phyloP scores from a whole-genome alignment of 2,329 filamentous ascomycete genomes.

The Venturiaceae sp. region DNA sequence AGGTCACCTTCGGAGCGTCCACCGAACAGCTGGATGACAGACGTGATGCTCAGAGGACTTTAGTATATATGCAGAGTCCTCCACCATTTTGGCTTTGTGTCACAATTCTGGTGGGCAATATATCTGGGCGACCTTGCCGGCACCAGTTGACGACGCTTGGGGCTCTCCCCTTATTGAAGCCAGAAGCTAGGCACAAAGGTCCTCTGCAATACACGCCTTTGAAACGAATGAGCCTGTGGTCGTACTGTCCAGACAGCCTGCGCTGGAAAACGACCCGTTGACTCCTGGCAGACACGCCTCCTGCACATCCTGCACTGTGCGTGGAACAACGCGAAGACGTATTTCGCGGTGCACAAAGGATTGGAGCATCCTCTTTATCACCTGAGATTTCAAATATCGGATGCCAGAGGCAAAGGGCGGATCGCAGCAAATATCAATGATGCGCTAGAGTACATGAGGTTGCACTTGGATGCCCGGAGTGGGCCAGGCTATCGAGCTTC shows the following conservation, averaged over 20 bases:
- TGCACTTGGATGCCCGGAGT: not conserved
- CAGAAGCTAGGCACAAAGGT: conserved; percentile 27
- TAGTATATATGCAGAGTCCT: conserved; percentile 23
- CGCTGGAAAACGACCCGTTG: conserved; percentile 16
- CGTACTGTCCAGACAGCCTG: conserved; percentile 16
- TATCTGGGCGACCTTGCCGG: conserved; percentile 23
- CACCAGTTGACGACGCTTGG: conserved; percentile 21
- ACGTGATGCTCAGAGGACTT: conserved; percentile 17
- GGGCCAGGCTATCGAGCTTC: not conserved
- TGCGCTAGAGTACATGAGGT: conserved; percentile 2
- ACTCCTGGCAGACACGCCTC: conserved; percentile 24
- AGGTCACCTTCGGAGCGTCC: conserved; percentile 22
- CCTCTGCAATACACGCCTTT: conserved; percentile 24
- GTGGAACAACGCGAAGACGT: conserved; percentile 24
- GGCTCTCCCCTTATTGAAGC: conserved; percentile 15
- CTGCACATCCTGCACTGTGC: conserved; percentile 27
- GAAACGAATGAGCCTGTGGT: conserved; percentile 24
- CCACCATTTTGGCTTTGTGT: conserved; percentile 18
- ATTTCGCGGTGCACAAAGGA: not conserved
- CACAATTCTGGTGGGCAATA: conserved; percentile 19
- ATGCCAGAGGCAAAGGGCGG: not conserved
- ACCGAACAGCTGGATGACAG: conserved; percentile 18
- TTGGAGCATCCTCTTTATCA: not conserved
- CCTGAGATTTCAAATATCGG: conserved; percentile 1
- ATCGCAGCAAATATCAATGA: not conserved